Evolutionary conservation across 306 rosid species (phyloP), one percentile per base, ranked within the genome.

Genomic region (Astragalus glycyphyllos): DNA sequence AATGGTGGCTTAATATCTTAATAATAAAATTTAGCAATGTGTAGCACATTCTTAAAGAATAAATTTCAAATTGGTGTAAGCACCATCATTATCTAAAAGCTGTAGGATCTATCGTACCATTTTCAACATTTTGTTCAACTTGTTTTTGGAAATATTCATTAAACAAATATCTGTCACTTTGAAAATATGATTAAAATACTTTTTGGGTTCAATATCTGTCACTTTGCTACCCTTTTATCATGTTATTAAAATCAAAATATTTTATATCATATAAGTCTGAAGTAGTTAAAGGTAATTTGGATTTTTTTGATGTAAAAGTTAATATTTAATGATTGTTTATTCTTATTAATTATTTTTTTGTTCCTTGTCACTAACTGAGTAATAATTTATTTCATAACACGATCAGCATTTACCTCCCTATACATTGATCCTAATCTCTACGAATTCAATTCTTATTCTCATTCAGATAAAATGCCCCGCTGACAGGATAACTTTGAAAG

Each of bases 61-160:
- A 57, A 14, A 29, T 65, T 42, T 32, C 82, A 0, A 35, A 35
- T 35, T 78, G 65, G 74, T 61, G 78, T 38, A 38, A 48, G 55
- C 15, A 6, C 37, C 13, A 7, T 48, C 56, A 55, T 64, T 54
- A 63, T 77, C 77, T 56, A 46, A 58, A 15, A 68, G 31, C 29
- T n/a, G n/a, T 23, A 42, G 68, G 32, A 55, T 38, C 74, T 16
- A 17, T 77, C 31, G 23, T 37, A 55, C 63, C 50, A 23, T 32
- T 64, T 42, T 46, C 7, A 17, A 41, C 65, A 11, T 35, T 37
- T 35, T 37, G 38, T 53, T 46, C 15, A 10, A 5, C 17, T 44
- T 4, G 15, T 0, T 5, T 31, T 1, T 7, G 13, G 37, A 42
- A 11, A 38, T 40, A 51, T 66, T 38, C 45, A 65, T 65, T 31